Evolutionary conservation across 306 rosid species (phyloP).

Genomic region (Cyclanthera cordifolia): DNA sequence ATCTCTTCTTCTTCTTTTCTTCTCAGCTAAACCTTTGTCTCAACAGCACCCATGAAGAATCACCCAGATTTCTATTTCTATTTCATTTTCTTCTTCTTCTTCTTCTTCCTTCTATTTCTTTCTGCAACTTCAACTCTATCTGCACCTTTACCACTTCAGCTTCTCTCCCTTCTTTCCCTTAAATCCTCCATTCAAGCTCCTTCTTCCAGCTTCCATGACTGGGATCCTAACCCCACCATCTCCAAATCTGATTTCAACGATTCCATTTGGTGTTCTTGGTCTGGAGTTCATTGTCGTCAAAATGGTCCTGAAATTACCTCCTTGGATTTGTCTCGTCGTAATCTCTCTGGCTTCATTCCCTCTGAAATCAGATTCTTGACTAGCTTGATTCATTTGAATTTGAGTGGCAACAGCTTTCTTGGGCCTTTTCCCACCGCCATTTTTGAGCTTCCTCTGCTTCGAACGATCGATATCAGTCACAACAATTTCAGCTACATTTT

Average conservation of each 20-base stretch:
- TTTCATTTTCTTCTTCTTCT: conserved; percentile 20
- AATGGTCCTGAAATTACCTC: conserved; percentile 38
- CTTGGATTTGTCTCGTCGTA: conserved; percentile 63
- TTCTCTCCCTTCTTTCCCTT: conserved; percentile 49
- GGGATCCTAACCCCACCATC: conserved; percentile 42
- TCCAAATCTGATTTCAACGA: conserved; percentile 27
- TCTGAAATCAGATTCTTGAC: conserved; percentile 43
- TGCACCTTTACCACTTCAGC: conserved; percentile 34
- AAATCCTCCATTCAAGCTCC: conserved; percentile 65
- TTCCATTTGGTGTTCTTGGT: conserved; percentile 82
- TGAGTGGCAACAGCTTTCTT: conserved; percentile 54
- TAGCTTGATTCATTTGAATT: conserved; percentile 44
- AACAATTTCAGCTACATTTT: conserved; percentile 61
- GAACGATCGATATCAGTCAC: conserved; percentile 56
- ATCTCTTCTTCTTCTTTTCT: conserved; percentile 24
- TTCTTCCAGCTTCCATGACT: conserved; percentile 47
- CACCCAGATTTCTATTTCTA: conserved; percentile 28
- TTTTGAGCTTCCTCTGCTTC: conserved; percentile 44
- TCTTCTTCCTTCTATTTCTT: conserved; percentile 15
- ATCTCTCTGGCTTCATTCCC: conserved; percentile 69
- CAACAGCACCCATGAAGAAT: conserved; percentile 56
- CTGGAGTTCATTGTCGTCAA: conserved; percentile 62
- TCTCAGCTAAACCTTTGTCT: conserved; percentile 29
- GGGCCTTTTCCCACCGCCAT: conserved; percentile 50
- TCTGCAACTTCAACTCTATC: conserved; percentile 16